Percentiles rank a stretch among this genome's conserved stretches.
phyloP scores from a whole-genome alignment of 2,329 filamentous ascomycete genomes.

The Moelleriella libera region DNA sequence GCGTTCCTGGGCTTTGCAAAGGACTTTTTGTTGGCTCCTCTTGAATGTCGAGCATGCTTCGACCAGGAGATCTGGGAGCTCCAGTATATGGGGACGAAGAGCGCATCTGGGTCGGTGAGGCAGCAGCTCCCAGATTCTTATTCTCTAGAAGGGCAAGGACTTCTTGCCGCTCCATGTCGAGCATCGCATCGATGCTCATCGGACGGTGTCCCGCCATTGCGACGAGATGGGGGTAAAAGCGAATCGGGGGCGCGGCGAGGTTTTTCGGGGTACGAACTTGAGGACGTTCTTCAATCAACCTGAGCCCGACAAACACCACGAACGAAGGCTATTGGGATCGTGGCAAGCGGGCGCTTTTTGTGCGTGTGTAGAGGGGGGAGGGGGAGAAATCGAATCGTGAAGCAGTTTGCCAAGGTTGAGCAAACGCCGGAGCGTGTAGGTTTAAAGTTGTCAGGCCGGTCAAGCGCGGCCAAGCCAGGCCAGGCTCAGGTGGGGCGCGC shows the following conservation, averaged over 20 bases:
- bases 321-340: too few relatives aligned
- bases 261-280: too few relatives aligned
- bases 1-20: conserved; percentile 20
- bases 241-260: not conserved
- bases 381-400: too few relatives aligned
- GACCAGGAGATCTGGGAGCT: conserved; percentile 49
- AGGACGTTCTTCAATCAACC: too few relatives aligned
- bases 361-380: too few relatives aligned
- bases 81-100: conserved; percentile 39
- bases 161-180: conserved; percentile 65
- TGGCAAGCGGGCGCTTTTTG: too few relatives aligned
- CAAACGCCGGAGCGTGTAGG: too few relatives aligned
- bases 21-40: conserved; percentile 12
- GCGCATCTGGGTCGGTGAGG: conserved; percentile 22
- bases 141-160: conserved; percentile 56
- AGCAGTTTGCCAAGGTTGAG: too few relatives aligned
- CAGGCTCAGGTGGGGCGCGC: not conserved
- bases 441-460: too few relatives aligned
- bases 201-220: conserved; percentile 23
- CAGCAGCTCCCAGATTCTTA: conserved; percentile 15
- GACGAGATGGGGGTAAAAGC: conserved; percentile 1
- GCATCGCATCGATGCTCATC: conserved; percentile 64
- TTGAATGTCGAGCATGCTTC: conserved; percentile 52
- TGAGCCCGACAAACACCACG: too few relatives aligned
- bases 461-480: not conserved